Evolutionary conservation across 2,329 filamentous ascomycete species (phyloP).

Genomic region (Passalora sequoiae): DNA sequence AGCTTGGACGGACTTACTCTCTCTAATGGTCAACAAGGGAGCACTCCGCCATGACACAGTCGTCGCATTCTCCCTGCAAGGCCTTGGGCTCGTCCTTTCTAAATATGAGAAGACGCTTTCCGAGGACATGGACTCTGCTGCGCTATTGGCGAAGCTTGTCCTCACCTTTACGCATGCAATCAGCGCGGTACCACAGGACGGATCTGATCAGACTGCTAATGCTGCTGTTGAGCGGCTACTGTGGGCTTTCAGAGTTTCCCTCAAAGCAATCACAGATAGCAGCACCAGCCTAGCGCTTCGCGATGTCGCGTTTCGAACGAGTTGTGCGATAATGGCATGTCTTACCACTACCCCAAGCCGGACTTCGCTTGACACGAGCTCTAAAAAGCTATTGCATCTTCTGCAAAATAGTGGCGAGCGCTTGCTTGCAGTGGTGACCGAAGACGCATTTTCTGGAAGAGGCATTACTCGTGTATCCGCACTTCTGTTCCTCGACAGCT

Average conservation of each 20-base stretch:
- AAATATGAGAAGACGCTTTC: conserved; percentile 74
- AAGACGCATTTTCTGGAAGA: conserved; percentile 85
- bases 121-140: conserved; percentile 63
- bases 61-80: conserved; percentile 78
- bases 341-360: conserved; percentile 15
- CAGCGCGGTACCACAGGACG: conserved; percentile 48
- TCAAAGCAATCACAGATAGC: conserved; percentile 72
- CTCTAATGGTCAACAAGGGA: conserved; percentile 76
- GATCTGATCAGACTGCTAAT: conserved; percentile 43
- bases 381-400: conserved; percentile 51
- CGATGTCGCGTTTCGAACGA: conserved; percentile 85
- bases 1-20: conserved; percentile 78
- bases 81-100: conserved; percentile 79
- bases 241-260: conserved; percentile 81
- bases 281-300: conserved; percentile 66
- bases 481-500: conserved; percentile 71
- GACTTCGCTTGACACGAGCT: conserved; percentile 16
- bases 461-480: conserved; percentile 78
- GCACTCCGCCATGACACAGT: conserved; percentile 73
- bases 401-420: conserved; percentile 76
- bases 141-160: conserved; percentile 72
- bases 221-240: conserved; percentile 77
- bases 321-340: conserved; percentile 48
- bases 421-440: conserved; percentile 79
- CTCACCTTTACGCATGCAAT: conserved; percentile 67